Evolutionary conservation across 805 yeast genomes (phyloP), one percentile per base, ranked within the genome.

Genomic region (Candida dajiaensis): DNA sequence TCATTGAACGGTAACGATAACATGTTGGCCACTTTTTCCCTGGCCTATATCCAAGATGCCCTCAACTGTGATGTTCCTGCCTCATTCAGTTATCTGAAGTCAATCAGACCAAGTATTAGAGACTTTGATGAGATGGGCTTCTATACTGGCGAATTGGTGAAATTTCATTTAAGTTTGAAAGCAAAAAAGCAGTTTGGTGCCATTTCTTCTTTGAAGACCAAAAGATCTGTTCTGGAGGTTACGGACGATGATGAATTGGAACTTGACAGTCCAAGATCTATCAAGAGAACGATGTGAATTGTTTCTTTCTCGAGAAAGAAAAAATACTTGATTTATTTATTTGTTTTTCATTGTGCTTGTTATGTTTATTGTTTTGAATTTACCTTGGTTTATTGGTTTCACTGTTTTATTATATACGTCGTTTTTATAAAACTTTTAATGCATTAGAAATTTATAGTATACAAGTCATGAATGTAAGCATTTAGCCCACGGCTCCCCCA

Each of bases 1-100:
- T 59, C 63, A 1, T 37, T 60, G 22, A 60, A 60, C 42, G 64
- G 64, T 33, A 60, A 60, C 42, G 64, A 60, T 35, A 60, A 60
- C 44, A 23, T 59, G 40, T 23, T 59, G 2, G 39, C 54, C 3
- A 49, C 57, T 8, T 59, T 60, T 40, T 57, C 55, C 0, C 31
- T 59, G 29, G 47, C 61, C 5, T 55, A 48, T 29, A 50, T 60
- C 28, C 53, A 54, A 33, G 60, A 60, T 16, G 18, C 51, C 1
- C 54, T 56, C 49, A 53, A 57, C 45, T 55, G 61, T 48, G 58
- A 53, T 41, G 43, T 57, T n/a, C 18, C 49, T 4, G 43, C 54
- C 23, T 54, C 57, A 23, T 59, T 53, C 38, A 41, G 47, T 9
- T 60, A 59, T 37, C 39, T 60, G 41, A 55, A 53, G 42, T 50